Evolutionary conservation across 257 asterid genomes (phyloP).

Genomic region (Osmanthus fragrans): DNA sequence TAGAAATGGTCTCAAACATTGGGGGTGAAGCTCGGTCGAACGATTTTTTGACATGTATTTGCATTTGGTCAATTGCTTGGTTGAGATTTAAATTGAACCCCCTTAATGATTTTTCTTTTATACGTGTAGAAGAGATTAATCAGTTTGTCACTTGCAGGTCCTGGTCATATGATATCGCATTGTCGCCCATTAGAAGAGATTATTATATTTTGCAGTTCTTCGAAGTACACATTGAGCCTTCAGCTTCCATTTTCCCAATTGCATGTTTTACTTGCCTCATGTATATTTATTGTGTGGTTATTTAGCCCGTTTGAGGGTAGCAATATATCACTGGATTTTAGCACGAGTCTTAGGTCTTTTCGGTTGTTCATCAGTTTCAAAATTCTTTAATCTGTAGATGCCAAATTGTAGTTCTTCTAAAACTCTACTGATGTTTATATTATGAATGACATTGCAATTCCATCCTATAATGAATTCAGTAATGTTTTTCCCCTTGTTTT

Average conservation of each 20-base stretch:
- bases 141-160: not conserved
- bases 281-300: not conserved
- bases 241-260: not conserved
- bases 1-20: too few species aligned
- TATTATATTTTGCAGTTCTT: not conserved
- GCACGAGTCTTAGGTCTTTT: not conserved
- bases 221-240: not conserved
- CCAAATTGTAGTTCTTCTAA: not conserved
- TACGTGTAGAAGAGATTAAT: too few species aligned
- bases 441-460: not conserved
- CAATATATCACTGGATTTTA: too few species aligned
- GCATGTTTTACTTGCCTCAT: not conserved
- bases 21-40: too few species aligned
- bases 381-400: constrained; percentile 14
- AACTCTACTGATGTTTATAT: not conserved
- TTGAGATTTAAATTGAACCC: not conserved
- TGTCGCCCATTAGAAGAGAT: not conserved
- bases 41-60: not conserved
- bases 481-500: too few species aligned
- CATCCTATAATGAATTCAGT: too few species aligned
- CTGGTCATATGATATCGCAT: not conserved
- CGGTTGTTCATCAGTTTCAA: not conserved
- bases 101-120: not conserved
- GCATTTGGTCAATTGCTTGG: not conserved
- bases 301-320: not conserved